These are phyloP conservation scores for Plasmodium chabaudi DNA, from an alignment of 169 alveolate genomes.

Conservation along the genomic window DNA sequence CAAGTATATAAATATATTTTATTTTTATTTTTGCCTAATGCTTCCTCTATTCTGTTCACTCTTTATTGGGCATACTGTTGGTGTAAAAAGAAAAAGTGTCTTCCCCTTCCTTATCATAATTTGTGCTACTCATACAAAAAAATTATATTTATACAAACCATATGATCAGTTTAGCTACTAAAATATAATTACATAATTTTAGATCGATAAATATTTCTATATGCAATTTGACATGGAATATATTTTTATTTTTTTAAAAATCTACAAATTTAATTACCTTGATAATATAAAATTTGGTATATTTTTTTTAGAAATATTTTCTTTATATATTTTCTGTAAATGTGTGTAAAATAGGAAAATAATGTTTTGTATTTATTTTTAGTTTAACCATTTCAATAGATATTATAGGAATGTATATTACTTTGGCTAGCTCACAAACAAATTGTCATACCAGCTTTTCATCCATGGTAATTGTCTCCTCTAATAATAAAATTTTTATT, in stretches of 20 bases:
- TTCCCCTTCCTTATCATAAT: not conserved
- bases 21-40: not conserved
- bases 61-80: conserved; percentile 7
- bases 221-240: too few species aligned
- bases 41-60: too few species aligned
- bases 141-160: too few species aligned
- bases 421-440: too few species aligned
- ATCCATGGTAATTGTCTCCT: conserved; percentile 8
- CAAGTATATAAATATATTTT: not conserved
- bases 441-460: conserved; percentile 23
- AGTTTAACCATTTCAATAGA: not conserved
- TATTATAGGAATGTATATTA: too few species aligned
- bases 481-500: conserved; percentile 20
- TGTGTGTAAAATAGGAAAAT: not conserved
- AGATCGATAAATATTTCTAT: too few species aligned
- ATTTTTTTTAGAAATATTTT: conserved; percentile 25
- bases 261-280: conserved; percentile 2
- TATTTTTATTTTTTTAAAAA: not conserved
- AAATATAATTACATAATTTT: too few species aligned
- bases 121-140: not conserved
- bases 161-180: too few species aligned
- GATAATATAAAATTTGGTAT: not conserved
- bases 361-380: not conserved
- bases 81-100: conserved; percentile 28
- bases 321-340: conserved; percentile 51